Base-by-base conservation (phyloP, 2,329 filamentous ascomycete species). In the Cladophialophora carrionii region DNA sequence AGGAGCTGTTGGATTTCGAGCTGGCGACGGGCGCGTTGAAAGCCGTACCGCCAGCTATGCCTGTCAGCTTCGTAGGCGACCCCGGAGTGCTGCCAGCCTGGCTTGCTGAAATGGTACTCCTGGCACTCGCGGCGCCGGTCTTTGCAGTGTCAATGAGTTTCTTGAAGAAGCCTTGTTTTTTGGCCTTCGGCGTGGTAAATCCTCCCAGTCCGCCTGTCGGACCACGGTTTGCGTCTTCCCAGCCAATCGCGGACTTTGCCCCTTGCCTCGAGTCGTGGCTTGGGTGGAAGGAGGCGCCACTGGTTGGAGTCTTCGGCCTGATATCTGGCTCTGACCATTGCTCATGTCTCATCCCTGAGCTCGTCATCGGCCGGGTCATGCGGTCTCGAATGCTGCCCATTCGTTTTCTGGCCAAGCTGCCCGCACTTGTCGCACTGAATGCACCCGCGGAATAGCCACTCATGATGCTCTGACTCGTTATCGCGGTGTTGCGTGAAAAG, bases 111-210 rank as follows among this genome's bases (percentile, higher is more conserved):
- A 97, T 91, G 69, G 90, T 96, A 70, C 90, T 95, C 68, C 94
- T 87, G 60, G 91, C 92, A 74, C 88, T 96, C 1, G 94, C 94
- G 37, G 96, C 93, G 34, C 92, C 92, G 0, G 94, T 97, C 80
- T 96, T 97, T 17, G 93, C 94, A 2, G 91, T 92, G 70, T 96
- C 93, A 32, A 97, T 87, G 72, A 98, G 94, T 74, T 96, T 96
- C 77, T 94, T 95, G 82, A 98, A 95, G 73, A 98, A 96, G 56
- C 92, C 94, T 67, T 89, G 88, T 76, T 92, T 95, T 68, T 91
- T 92, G 0, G 87, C 83, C 77, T 93, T 90, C 0, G 92, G 92
- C 9, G 85, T 83, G 12, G 80, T 82, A 8, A 98, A 84, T 0
- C 94, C 93, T 48, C 94, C 94, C 5, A 97, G 83, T 0, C 89